These are phyloP conservation scores for Cymodocea nodosa DNA, from an alignment of 116 monocot species.

Conservation along the genomic window DNA sequence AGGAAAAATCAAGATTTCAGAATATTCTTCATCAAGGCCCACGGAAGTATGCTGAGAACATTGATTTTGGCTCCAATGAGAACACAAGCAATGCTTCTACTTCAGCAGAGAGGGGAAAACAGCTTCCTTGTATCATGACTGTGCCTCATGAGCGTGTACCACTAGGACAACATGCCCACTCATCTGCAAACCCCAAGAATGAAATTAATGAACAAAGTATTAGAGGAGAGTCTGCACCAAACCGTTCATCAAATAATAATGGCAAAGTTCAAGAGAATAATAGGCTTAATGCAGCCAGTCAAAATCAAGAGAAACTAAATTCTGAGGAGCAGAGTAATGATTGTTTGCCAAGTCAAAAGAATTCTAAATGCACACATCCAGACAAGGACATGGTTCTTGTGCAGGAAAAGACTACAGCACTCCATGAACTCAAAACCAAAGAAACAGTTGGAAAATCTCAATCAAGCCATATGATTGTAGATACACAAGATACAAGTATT, in stretches of 20 bases:
- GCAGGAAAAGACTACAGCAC: constrained; percentile 4
- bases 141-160: constrained; percentile 16
- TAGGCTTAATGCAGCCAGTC: constrained; percentile 9
- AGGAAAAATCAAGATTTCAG: constrained; percentile 13
- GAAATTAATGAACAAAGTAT: constrained; percentile 15
- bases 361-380: too few relatives aligned
- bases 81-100: constrained; percentile 11
- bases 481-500: neutral
- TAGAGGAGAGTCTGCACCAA: constrained; percentile 3
- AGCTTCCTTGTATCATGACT: too few relatives aligned
- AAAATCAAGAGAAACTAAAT: constrained; percentile 3
- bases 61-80: constrained; percentile 19
- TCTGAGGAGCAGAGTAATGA: constrained; percentile 6
- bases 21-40: neutral
- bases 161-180: neutral
- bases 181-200: neutral
- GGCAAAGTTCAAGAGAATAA: constrained; percentile 1
- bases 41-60: constrained; percentile 3
- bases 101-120: neutral
- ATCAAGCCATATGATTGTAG: too few relatives aligned
- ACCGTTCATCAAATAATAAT: constrained; percentile 7
- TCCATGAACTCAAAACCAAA: neutral
- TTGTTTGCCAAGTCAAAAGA: constrained; percentile 7
- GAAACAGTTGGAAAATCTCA: too few relatives aligned
- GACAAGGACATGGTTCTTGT: neutral